A percentile compares a stretch with the other conserved stretches of the same genome.
Evolutionary conservation across 257 asterid genomes (phyloP).

Genomic region (Ocimum tenuiflorum): DNA sequence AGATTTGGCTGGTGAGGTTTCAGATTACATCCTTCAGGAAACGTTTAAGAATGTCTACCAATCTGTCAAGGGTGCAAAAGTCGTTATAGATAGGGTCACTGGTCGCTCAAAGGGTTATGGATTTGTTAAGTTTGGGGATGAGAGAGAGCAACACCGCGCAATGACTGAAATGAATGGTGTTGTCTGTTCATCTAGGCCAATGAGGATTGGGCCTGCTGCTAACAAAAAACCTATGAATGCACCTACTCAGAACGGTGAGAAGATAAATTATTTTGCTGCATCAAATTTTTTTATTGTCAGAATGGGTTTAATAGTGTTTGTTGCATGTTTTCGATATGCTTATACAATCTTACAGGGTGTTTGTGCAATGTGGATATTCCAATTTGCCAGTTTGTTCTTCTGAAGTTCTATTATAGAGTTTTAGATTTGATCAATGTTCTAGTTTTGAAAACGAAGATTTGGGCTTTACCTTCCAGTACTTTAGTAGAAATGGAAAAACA

Average conservation of each 20-base stretch:
- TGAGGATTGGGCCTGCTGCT: slow-evolving; percentile 88
- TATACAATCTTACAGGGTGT: slow-evolving; percentile 12
- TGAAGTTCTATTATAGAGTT: slow-evolving; percentile 33
- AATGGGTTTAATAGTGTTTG: background rate
- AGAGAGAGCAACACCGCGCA: slow-evolving; percentile 70
- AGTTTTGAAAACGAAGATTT: slow-evolving; percentile 43
- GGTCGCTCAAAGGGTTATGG: slow-evolving; percentile 93
- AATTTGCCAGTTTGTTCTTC: slow-evolving; percentile 22
- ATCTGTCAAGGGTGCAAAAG: slow-evolving; percentile 80
- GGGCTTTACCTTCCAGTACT: slow-evolving; percentile 56
- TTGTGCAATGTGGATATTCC: slow-evolving; percentile 24
- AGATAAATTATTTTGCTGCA: background rate
- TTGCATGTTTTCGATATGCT: background rate
- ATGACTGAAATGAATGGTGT: slow-evolving; percentile 86
- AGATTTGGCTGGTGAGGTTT: slow-evolving; percentile 84
- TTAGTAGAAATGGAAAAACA: slow-evolving; percentile 48
- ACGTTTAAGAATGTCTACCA: slow-evolving; percentile 55
- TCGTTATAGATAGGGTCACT: slow-evolving; percentile 66
- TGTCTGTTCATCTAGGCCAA: slow-evolving; percentile 71
- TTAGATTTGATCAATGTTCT: slow-evolving; percentile 35
- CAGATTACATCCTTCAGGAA: slow-evolving; percentile 60
- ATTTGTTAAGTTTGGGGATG: slow-evolving; percentile 75
- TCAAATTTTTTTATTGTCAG: background rate
- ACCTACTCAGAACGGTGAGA: slow-evolving; percentile 51
- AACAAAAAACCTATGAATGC: slow-evolving; percentile 56